Percentiles rank a stretch among this genome's conserved stretches.
These are phyloP conservation scores for Fraxinus pennsylvanica DNA, from an alignment of 257 asterid genomes.

Conservation along the genomic window DNA sequence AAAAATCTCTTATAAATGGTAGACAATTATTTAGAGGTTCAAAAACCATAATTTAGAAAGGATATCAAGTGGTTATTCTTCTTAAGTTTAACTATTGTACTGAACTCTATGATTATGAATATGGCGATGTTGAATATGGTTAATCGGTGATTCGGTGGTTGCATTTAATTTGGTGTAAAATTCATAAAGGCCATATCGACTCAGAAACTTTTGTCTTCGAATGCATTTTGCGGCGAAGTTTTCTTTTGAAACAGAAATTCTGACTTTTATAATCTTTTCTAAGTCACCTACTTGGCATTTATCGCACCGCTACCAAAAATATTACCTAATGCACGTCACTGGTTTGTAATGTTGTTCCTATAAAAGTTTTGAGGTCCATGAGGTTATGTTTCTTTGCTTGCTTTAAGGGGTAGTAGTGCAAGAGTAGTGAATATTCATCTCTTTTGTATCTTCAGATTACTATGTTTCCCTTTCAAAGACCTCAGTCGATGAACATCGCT, in stretches of 20 bases:
- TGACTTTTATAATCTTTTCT: neutral
- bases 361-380: neutral
- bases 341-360: neutral
- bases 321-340: neutral
- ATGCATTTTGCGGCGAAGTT: neutral
- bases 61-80: slow-evolving; percentile 1
- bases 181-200: neutral
- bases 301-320: neutral
- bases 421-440: neutral
- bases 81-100: neutral
- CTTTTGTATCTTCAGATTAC: slow-evolving; percentile 59
- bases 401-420: neutral
- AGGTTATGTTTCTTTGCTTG: neutral
- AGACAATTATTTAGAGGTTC: neutral
- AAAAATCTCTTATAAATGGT: neutral
- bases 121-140: slow-evolving; percentile 1
- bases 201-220: neutral
- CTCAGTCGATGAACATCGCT: slow-evolving; percentile 71
- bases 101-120: slow-evolving; percentile 4
- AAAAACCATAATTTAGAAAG: neutral
- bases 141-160: slow-evolving; percentile 6
- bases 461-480: slow-evolving; percentile 82
- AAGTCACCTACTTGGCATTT: neutral
- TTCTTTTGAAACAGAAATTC: neutral
- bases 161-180: neutral